Conservation (phyloP, 2,329 filamentous ascomycete genomes). For the Aspergillus uvarum region DNA sequence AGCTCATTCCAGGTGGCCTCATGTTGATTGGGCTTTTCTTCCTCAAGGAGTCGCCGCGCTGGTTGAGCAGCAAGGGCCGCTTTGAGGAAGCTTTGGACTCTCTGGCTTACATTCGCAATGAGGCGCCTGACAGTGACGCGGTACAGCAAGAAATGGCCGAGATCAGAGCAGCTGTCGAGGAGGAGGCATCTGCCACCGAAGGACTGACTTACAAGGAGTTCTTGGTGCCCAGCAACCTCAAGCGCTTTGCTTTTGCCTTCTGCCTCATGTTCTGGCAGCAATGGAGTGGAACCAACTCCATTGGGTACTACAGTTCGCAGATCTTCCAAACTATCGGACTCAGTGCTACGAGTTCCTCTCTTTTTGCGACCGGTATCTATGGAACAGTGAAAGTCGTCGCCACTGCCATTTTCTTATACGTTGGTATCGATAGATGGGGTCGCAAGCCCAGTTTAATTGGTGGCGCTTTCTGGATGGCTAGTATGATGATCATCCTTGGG, state of each 20-base stretch:
- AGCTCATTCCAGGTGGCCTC: slow-evolving; percentile 53
- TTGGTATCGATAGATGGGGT: slow-evolving; percentile 42
- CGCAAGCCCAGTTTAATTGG: slow-evolving; percentile 36
- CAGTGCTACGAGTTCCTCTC: slow-evolving; percentile 31
- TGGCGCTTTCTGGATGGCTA: slow-evolving; percentile 36
- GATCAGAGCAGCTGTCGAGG: slow-evolving; percentile 43
- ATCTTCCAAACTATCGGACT: slow-evolving; percentile 41
- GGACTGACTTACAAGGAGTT: slow-evolving; percentile 45
- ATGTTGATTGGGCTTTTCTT: slow-evolving; percentile 52
- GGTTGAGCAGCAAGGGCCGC: slow-evolving; percentile 55
- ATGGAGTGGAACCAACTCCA: slow-evolving; percentile 41
- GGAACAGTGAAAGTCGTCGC: slow-evolving; percentile 41
- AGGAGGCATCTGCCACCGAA: slow-evolving; percentile 42
- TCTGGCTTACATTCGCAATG: slow-evolving; percentile 40
- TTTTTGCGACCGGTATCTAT: slow-evolving; percentile 42
- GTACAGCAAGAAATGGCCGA: slow-evolving; percentile 39
- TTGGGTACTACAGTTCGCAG: slow-evolving; percentile 39
- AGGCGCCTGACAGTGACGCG: slow-evolving; percentile 24
- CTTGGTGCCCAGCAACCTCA: slow-evolving; percentile 38
- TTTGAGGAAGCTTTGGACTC: slow-evolving; percentile 45
- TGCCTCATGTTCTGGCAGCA: slow-evolving; percentile 45
- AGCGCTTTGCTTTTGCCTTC: slow-evolving; percentile 38
- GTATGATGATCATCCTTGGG: slow-evolving; percentile 44
- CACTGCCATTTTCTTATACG: slow-evolving; percentile 37
- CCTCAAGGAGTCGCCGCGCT: slow-evolving; percentile 54